These are phyloP conservation scores for Globisporangium splendens DNA, from an alignment of 352 stramenopile genomes.

Conservation along the genomic window DNA sequence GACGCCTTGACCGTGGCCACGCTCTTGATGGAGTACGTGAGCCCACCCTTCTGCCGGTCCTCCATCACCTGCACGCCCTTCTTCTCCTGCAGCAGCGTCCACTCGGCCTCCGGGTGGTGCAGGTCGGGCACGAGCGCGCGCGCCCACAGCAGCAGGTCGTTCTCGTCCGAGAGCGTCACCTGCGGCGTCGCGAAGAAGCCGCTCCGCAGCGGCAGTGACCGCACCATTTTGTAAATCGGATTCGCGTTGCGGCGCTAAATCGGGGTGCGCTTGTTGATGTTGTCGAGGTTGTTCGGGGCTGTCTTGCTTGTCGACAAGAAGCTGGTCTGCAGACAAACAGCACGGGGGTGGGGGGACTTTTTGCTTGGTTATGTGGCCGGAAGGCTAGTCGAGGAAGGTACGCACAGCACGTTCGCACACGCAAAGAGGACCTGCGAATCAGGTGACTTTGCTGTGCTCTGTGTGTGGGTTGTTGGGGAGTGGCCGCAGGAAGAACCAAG, in stretches of 20 bases:
- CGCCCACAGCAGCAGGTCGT: constrained; percentile 70
- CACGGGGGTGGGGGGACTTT: neutral
- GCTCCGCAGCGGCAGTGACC: constrained; percentile 68
- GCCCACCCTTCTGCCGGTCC: constrained; percentile 76
- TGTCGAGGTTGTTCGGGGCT: neutral
- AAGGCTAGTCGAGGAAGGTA: neutral
- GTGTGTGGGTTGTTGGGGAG: neutral
- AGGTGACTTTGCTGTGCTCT: neutral
- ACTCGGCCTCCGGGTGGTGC: constrained; percentile 68
- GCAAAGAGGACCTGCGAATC: neutral
- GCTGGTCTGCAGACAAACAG: neutral
- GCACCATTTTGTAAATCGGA: constrained; percentile 43
- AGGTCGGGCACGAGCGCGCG: constrained; percentile 67
- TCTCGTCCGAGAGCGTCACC: constrained; percentile 57
- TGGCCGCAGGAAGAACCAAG: neutral
- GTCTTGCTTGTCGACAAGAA: neutral
- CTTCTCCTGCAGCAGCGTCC: constrained; percentile 73
- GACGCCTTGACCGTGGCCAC: constrained; percentile 49
- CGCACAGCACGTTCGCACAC: neutral
- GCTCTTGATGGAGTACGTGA: constrained; percentile 76
- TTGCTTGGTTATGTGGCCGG: neutral
- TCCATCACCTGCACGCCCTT: constrained; percentile 66
- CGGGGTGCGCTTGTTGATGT: neutral
- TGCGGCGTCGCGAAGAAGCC: constrained; percentile 73
- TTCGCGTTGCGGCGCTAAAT: constrained; percentile 4